Conservation (phyloP, 2,329 filamentous ascomycete genomes). For the Claviceps citrina region DNA sequence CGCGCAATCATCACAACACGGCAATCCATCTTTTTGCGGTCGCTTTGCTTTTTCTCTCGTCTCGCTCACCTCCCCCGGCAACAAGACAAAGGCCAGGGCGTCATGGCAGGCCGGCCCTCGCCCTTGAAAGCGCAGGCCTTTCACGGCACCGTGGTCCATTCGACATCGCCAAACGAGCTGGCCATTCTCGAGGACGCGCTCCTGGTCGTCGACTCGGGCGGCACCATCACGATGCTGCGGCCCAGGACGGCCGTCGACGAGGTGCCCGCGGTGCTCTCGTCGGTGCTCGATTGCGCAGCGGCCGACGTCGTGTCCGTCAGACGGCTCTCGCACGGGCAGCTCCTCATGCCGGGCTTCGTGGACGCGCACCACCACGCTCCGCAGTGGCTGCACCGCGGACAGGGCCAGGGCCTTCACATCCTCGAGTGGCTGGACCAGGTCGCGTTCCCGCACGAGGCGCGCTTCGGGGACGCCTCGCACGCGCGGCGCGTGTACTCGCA, state of each 20-base stretch:
- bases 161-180: conserved; percentile 17
- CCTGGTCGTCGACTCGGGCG: conserved; percentile 15
- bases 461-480: conserved; percentile 38
- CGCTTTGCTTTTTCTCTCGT: no score
- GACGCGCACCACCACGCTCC: conserved; percentile 58
- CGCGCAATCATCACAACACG: no score
- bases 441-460: conserved; percentile 49
- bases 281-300: conserved; percentile 3
- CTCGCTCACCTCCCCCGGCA: no score
- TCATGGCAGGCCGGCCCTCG: not conserved
- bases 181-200: conserved; percentile 24
- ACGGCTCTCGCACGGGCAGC: conserved; percentile 26
- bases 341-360: conserved; percentile 44
- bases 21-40: no score
- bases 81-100: not conserved
- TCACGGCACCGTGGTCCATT: conserved; percentile 28
- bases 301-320: conserved; percentile 3
- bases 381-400: conserved; percentile 33
- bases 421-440: conserved; percentile 49
- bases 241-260: conserved; percentile 6
- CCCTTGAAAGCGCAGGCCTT: conserved; percentile 14
- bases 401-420: conserved; percentile 36
- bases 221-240: conserved; percentile 14
- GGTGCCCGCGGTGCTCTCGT: conserved; percentile 7
- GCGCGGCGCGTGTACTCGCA: conserved; percentile 34